These are phyloP conservation scores for Lipomyces sp. DNA, from an alignment of 805 yeast genomes.

Conservation along the genomic window DNA sequence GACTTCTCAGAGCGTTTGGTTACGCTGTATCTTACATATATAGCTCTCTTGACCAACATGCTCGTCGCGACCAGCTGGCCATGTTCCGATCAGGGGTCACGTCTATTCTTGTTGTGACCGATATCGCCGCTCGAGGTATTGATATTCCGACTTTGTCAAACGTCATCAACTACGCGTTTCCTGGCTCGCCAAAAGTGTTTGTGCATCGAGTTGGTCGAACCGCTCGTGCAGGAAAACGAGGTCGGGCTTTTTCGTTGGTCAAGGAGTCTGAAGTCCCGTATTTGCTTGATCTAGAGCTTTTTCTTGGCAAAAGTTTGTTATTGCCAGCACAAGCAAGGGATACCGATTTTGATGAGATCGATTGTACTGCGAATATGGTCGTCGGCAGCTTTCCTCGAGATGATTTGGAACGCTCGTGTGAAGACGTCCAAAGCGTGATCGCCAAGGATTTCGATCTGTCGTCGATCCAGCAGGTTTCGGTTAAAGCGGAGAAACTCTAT, in stretches of 20 bases:
- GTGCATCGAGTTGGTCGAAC: slow-evolving; percentile 99
- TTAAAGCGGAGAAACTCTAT: slow-evolving; percentile 86
- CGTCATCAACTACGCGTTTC: slow-evolving; percentile 88
- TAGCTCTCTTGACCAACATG: slow-evolving; percentile 93
- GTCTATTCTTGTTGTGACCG: slow-evolving; percentile 90
- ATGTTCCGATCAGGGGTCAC: slow-evolving; percentile 85
- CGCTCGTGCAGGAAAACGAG: slow-evolving; percentile 97
- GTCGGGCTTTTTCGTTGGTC: slow-evolving; percentile 95
- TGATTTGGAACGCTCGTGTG: slow-evolving; percentile 72
- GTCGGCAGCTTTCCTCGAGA: slow-evolving; percentile 81
- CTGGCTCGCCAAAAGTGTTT: slow-evolving; percentile 90
- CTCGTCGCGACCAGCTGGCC: slow-evolving; percentile 85
- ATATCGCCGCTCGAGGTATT: slow-evolving; percentile 69
- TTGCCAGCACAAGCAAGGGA: slow-evolving; percentile 52
- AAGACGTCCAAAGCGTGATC: slow-evolving; percentile 66
- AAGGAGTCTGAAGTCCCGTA: slow-evolving; percentile 88
- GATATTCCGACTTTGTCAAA: slow-evolving; percentile 97
- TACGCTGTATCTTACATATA: slow-evolving; percentile 88
- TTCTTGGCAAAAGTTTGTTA: slow-evolving; percentile 80
- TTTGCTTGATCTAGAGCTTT: slow-evolving; percentile 83
- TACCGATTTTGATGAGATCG: slow-evolving; percentile 57
- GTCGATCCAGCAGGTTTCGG: slow-evolving; percentile 69
- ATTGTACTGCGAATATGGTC: slow-evolving; percentile 75
- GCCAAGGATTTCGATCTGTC: slow-evolving; percentile 69
- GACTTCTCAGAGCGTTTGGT: slow-evolving; percentile 73